Evolutionary conservation across 2,329 filamentous ascomycete genomes (phyloP), one percentile per base, ranked within the genome.

Genomic region (Apiospora sp.): DNA sequence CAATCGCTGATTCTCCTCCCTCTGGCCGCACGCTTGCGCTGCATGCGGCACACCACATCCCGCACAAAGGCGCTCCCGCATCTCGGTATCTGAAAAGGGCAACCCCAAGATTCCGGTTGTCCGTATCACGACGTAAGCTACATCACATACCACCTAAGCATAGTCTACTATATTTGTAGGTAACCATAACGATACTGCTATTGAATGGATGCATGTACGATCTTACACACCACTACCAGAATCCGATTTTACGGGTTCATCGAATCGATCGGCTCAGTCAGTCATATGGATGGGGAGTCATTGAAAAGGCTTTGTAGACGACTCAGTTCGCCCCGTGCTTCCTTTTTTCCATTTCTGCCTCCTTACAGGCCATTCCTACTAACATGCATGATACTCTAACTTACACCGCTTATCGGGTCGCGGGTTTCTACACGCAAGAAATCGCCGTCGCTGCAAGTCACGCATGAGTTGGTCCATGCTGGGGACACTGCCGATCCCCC

Each of bases 401-500:
- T 64, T n/a, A 64, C 58, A 64, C 58, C 34, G 34, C 30, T 41
- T 24, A 41, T 37, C 19, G 19, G 19, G 8, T 37, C 22, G 19
- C 19, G 27, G 16, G 54, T 37, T 64, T 37, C 58, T 41, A 64
- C 58, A 14, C 30, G 8, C 41, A 41, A 34, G 8, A 41, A 41
- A 61, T n/a, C 30, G 30, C 30, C 30, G 30, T 37, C 19, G 46
- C 22, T 12, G 51, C 27, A 30, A 30, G 58, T 64, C 34, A 41
- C 58, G 58, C 58, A 64, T 37, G 58, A 64, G 8, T 41, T 64
- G 34, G 58, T 41, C 58, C 34, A 64, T 64, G 58, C 58, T 64
- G 58, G 58, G 54, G 54, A 16, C 46, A 61, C 16, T 37, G 54
- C 54, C 34, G 58, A 64, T 64, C 58, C 16, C 30, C 58, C 30